These are phyloP conservation scores for Deuterostichococcus epilithicus DNA, from an alignment of 139 green algal species.

Conservation along the genomic window DNA sequence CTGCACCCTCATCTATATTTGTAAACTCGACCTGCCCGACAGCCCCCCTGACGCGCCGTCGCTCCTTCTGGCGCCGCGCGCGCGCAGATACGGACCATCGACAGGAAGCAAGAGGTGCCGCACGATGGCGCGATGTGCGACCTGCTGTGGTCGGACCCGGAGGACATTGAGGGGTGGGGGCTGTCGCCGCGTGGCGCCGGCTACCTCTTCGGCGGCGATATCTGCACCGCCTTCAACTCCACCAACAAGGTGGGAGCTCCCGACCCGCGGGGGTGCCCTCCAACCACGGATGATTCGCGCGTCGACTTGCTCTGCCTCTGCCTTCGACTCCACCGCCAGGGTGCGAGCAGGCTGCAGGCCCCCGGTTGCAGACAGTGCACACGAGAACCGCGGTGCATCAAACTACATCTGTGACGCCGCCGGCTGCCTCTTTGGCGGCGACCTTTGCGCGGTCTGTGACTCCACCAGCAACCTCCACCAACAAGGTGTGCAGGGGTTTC, in stretches of 20 bases:
- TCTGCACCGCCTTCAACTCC: constrained; percentile 82
- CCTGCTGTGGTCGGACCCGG: constrained; percentile 94
- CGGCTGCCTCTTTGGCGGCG: too few species aligned
- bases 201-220: constrained; percentile 96
- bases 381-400: too few species aligned
- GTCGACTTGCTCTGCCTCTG: too few species aligned
- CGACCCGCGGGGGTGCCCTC: neutral
- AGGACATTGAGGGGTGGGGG: constrained; percentile 97
- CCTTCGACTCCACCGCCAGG: neutral
- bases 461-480: too few species aligned
- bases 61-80: neutral
- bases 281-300: too few species aligned
- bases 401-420: too few species aligned
- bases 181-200: constrained; percentile 76
- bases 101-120: constrained; percentile 97
- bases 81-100: constrained; percentile 86
- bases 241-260: constrained; percentile 78
- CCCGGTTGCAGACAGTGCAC: neutral
- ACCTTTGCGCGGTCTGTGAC: too few species aligned
- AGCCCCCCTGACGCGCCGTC: neutral
- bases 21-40: neutral
- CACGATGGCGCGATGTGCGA: constrained; percentile 99
- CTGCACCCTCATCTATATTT: too few species aligned
- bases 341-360: neutral
- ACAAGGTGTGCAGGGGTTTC: too few species aligned